Evolutionary conservation across 2,329 filamentous ascomycete species (phyloP), one percentile per base, ranked within the genome.

Genomic region (Botrytis porri): DNA sequence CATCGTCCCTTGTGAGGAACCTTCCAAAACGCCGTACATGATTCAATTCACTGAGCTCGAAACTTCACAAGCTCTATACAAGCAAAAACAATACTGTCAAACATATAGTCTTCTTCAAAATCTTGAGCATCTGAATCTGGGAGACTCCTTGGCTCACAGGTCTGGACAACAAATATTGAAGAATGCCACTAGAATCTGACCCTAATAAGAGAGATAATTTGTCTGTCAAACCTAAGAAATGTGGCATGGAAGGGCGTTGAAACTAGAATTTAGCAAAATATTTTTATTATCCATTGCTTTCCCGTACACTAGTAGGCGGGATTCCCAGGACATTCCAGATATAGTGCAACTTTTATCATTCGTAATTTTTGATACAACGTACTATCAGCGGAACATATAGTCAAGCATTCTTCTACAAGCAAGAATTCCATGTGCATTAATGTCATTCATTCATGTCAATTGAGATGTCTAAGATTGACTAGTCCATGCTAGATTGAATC

Each of bases 361-460:
- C 48, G n/a, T 9, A 5, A 32, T 18, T 32, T 32, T 41, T 57
- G 2, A 10, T 41, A 57, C 25, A 43, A 32, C 4, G 20, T 9
- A 41, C 18, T 39, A 25, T 7, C 45, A 29, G 41, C 22, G 8
- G 29, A 57, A 59, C 6, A 18, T 51, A 29, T 5, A 41, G 37
- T 43, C 45, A 59, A 54, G 20, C 45, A 66, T 54, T 5, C n/a
- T 14, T 25, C 20, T 39, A 70, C 12, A n/a, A 43, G 25, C 43
- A 70, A 41, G 14, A 41, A 4, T 64, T 41, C 4, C 29, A 57
- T 37, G 14, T 65, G 43, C 60, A 65, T 71, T 69, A 59, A 69
- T 51, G 48, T 61, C 70, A 32, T 70, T 72, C 63, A 72, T 69
- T 72, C 70, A 69, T 72, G 63, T 62, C 64, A 61, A 37, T 69